Evolutionary conservation across 768 basidiomycete species (phyloP).

Genomic region (Tricholoma bakamatsutake): DNA sequence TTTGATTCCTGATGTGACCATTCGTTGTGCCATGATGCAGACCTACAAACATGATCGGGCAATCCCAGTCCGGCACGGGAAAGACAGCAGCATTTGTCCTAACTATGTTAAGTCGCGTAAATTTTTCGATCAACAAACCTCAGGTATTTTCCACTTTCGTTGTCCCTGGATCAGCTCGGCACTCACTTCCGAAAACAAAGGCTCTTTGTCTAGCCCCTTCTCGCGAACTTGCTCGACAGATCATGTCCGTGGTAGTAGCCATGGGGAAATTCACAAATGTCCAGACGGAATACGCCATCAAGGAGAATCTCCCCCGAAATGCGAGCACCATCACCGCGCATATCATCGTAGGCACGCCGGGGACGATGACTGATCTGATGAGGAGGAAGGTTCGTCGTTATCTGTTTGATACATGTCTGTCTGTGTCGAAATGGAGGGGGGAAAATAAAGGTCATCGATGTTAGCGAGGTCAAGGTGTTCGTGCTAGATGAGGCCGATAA

Average conservation of each 20-base stretch:
- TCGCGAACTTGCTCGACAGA: constrained; percentile 94
- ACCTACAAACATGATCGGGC: constrained; percentile 98
- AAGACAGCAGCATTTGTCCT: constrained; percentile 98
- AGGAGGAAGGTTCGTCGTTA: constrained; percentile 40
- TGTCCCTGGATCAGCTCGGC: neutral
- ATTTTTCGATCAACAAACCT: constrained; percentile 74
- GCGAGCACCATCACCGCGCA: constrained; percentile 76
- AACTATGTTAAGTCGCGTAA: constrained; percentile 93
- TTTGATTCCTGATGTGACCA: neutral
- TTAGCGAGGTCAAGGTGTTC: constrained; percentile 79
- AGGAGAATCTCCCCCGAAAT: constrained; percentile 68
- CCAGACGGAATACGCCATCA: constrained; percentile 94
- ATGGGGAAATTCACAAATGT: constrained; percentile 96
- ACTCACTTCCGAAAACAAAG: constrained; percentile 30
- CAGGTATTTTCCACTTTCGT: constrained; percentile 47
- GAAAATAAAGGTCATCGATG: constrained; percentile 54
- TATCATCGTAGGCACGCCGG: constrained; percentile 93
- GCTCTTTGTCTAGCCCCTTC: constrained; percentile 97
- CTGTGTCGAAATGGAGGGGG: neutral
- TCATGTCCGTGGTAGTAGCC: constrained; percentile 87
- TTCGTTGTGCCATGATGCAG: constrained; percentile 34
- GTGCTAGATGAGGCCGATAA: constrained; percentile 99
- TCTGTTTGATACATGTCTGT: neutral
- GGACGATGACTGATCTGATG: constrained; percentile 89
- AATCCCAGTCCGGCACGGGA: constrained; percentile 98